Conservation (phyloP, 2,329 filamentous ascomycete genomes). For the Talaromyces marneffei region DNA sequence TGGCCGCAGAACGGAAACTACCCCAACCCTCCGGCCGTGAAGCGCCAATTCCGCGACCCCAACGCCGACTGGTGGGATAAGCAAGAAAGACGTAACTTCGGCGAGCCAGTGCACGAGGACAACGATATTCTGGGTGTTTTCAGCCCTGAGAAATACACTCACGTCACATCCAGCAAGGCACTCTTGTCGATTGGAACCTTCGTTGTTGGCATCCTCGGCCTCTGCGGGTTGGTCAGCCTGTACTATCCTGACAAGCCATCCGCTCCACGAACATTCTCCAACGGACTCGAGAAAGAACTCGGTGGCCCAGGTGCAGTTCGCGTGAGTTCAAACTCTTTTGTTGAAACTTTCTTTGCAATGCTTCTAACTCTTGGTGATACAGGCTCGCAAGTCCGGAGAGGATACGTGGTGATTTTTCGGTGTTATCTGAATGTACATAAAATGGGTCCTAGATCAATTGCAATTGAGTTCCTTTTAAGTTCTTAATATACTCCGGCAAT, state of each 20-base stretch:
- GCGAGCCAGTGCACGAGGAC: constrained; percentile 94
- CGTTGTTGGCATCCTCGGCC: constrained; percentile 55
- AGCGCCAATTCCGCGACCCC: constrained; percentile 88
- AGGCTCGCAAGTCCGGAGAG: constrained; percentile 37
- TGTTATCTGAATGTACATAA: constrained; percentile 33
- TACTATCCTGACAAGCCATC: constrained; percentile 68
- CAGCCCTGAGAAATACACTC: constrained; percentile 82
- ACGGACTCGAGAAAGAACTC: constrained; percentile 68
- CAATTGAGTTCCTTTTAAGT: neutral
- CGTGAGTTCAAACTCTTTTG: constrained; percentile 47
- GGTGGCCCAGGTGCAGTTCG: constrained; percentile 62
- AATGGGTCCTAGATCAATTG: constrained; percentile 17
- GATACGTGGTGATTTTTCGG: constrained; percentile 30
- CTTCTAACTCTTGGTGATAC: constrained; percentile 10
- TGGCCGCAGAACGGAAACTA: constrained; percentile 41
- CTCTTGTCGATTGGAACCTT: constrained; percentile 64
- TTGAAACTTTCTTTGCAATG: neutral
- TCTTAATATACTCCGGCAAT: neutral
- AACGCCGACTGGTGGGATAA: constrained; percentile 95
- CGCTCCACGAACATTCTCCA: constrained; percentile 62
- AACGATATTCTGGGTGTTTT: constrained; percentile 90
- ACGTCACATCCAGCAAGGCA: constrained; percentile 67
- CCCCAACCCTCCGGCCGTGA: constrained; percentile 55
- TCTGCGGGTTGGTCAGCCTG: constrained; percentile 62
- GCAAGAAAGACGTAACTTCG: constrained; percentile 94